phyloP scores from a whole-genome alignment of 2,329 filamentous ascomycete species.

The Nigrograna mackinnonii region DNA sequence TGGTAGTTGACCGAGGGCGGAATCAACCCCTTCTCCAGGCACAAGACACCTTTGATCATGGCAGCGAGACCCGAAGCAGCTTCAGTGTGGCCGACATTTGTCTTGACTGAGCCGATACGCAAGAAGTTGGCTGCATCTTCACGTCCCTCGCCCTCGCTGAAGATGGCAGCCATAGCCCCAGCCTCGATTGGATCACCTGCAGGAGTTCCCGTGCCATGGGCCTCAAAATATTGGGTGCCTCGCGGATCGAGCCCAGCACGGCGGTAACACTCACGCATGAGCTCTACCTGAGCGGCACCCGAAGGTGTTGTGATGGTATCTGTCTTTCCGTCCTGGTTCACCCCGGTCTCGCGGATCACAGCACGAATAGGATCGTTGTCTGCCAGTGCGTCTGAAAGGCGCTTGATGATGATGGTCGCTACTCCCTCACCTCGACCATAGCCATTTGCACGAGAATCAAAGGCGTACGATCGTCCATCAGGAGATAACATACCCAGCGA shows the following conservation, averaged over 20 bases:
- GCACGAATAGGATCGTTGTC: constrained; percentile 31
- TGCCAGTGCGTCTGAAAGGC: constrained; percentile 19
- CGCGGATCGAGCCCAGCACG: constrained; percentile 29
- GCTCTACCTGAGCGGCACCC: constrained; percentile 4
- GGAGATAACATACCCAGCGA: constrained; percentile 1
- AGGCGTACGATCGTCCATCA: constrained; percentile 25
- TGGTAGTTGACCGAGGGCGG: constrained; percentile 22
- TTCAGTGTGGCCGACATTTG: constrained; percentile 46
- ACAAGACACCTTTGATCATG: constrained; percentile 41
- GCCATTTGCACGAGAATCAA: constrained; percentile 24
- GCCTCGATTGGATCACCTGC: constrained; percentile 44
- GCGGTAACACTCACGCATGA: constrained; percentile 24
- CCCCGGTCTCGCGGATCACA: constrained; percentile 25
- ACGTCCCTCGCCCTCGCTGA: constrained; percentile 4
- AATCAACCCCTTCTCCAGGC: constrained; percentile 38
- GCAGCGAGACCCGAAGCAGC: constrained; percentile 38
- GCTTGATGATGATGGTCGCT: constrained; percentile 28
- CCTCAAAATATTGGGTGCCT: constrained; percentile 13
- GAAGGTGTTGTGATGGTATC: constrained; percentile 8
- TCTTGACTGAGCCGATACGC: constrained; percentile 20
- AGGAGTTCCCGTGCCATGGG: constrained; percentile 57
- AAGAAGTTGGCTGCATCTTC: constrained; percentile 14
- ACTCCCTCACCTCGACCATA: constrained; percentile 35
- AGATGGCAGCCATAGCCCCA: constrained; percentile 9
- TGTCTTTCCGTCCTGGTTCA: constrained; percentile 33